A percentile compares a stretch with the other conserved stretches of the same genome.
These are phyloP conservation scores for Bocquillonia castaneifolia DNA, from an alignment of 441 rosid genomes.

Conservation along the genomic window DNA sequence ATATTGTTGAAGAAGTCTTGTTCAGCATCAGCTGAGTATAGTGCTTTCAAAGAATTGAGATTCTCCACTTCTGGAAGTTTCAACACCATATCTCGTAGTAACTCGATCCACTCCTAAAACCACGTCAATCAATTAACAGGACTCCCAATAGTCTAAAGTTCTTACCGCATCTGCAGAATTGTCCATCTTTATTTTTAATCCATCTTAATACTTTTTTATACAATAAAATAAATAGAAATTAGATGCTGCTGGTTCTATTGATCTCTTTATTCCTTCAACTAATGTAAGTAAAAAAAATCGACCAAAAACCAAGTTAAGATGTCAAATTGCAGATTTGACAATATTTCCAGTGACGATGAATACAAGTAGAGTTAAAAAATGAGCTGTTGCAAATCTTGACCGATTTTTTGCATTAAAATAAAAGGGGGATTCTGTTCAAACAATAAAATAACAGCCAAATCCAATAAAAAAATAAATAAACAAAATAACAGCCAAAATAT, in stretches of 20 bases:
- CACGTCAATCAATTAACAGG: slow-evolving; percentile 18
- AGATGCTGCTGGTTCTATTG: neutral
- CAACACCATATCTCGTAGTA: slow-evolving; percentile 70
- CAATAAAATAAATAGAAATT: neutral
- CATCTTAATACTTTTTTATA: neutral
- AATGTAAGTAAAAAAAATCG: too few relatives aligned
- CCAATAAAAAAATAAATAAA: too few relatives aligned
- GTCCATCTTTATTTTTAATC: neutral
- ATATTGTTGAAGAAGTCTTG: slow-evolving; percentile 81
- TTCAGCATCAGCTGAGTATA: slow-evolving; percentile 83
- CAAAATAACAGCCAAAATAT: neutral
- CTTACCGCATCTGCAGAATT: neutral
- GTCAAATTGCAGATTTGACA: neutral
- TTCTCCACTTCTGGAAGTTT: slow-evolving; percentile 65
- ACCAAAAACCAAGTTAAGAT: neutral
- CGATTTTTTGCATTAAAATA: too few relatives aligned
- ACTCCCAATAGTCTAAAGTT: slow-evolving; percentile 4
- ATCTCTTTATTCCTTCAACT: neutral
- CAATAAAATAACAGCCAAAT: too few relatives aligned
- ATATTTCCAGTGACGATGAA: neutral
- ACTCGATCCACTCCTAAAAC: slow-evolving; percentile 85
- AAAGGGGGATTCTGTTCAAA: slow-evolving; percentile 4
- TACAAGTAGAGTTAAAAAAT: too few relatives aligned
- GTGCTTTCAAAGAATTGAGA: slow-evolving; percentile 52
- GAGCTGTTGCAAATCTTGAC: neutral